These are phyloP conservation scores for Spirogloea muscicola DNA, from an alignment of 139 green algal genomes.

Conservation along the genomic window DNA sequence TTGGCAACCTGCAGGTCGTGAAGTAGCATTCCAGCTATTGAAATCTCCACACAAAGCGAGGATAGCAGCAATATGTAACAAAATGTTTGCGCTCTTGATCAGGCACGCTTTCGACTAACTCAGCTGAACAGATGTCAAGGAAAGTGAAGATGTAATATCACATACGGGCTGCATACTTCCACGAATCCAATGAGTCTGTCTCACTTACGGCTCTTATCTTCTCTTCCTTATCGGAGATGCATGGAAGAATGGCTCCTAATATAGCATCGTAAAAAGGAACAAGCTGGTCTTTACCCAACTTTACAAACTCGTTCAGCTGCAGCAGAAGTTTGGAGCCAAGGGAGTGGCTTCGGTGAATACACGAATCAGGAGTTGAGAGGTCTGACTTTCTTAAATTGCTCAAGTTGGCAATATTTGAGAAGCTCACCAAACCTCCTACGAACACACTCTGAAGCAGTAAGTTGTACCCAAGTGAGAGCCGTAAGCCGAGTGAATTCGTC, in stretches of 20 bases:
- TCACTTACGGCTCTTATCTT: conserved; percentile 35
- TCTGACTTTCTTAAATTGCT: neutral
- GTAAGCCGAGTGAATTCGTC: conserved; percentile 79
- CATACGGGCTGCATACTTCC: neutral
- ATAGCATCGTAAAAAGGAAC: conserved; percentile 68
- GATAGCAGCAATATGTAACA: neutral
- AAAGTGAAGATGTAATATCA: conserved; percentile 6
- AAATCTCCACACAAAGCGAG: neutral
- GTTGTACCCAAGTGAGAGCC: conserved; percentile 69
- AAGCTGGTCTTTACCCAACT: conserved; percentile 58
- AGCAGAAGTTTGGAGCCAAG: neutral
- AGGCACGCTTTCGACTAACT: neutral
- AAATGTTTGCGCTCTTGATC: neutral
- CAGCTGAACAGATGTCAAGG: neutral
- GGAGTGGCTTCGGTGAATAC: neutral
- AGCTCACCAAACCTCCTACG: neutral
- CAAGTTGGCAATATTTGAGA: neutral
- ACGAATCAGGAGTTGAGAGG: neutral
- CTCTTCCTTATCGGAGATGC: conserved; percentile 61
- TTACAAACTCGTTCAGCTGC: conserved; percentile 66
- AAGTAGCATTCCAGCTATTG: neutral
- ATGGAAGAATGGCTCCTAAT: conserved; percentile 74
- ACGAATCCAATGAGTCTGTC: neutral
- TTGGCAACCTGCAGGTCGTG: conserved; percentile 43
- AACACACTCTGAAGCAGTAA: neutral